Conservation (phyloP, 495 filamentous ascomycete genomes). For the Ramalina peruviana region DNA sequence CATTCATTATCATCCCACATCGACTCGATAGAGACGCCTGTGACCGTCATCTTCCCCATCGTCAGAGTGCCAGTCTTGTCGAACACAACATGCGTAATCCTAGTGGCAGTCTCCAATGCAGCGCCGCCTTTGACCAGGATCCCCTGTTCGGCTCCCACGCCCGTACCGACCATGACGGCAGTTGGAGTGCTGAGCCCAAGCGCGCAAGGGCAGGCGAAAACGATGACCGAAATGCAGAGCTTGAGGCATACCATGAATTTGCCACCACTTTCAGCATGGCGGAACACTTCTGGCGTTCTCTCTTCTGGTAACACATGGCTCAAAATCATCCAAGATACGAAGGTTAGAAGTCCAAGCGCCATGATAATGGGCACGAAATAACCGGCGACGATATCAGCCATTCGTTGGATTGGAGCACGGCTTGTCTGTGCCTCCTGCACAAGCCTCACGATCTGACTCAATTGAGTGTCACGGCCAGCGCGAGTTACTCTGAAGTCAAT, state of each 20-base stretch:
- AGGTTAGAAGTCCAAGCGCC: constrained; percentile 69
- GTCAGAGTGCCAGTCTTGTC: constrained; percentile 98
- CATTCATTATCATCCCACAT: constrained; percentile 56
- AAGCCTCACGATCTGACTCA: constrained; percentile 93
- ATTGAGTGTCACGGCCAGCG: constrained; percentile 86
- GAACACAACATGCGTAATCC: constrained; percentile 86
- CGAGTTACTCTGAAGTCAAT: constrained; percentile 88
- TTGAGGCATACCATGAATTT: constrained; percentile 93
- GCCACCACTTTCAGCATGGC: constrained; percentile 66
- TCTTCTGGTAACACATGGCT: constrained; percentile 58
- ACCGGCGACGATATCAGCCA: constrained; percentile 83
- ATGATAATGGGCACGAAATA: constrained; percentile 91
- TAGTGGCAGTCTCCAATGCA: constrained; percentile 82
- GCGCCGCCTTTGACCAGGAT: constrained; percentile 95
- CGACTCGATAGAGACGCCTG: constrained; percentile 47
- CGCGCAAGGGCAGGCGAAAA: constrained; percentile 95
- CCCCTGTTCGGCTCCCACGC: constrained; percentile 89
- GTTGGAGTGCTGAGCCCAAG: constrained; percentile 89
- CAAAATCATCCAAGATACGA: constrained; percentile 87
- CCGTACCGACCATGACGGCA: constrained; percentile 97
- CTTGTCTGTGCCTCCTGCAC: constrained; percentile 94
- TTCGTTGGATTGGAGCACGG: constrained; percentile 84
- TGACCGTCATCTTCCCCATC: constrained; percentile 85
- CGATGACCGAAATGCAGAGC: constrained; percentile 96
- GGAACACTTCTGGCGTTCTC: constrained; percentile 78